Evolutionary conservation across 495 filamentous ascomycete genomes (phyloP).

Genomic region (Aspergillus steynii): DNA sequence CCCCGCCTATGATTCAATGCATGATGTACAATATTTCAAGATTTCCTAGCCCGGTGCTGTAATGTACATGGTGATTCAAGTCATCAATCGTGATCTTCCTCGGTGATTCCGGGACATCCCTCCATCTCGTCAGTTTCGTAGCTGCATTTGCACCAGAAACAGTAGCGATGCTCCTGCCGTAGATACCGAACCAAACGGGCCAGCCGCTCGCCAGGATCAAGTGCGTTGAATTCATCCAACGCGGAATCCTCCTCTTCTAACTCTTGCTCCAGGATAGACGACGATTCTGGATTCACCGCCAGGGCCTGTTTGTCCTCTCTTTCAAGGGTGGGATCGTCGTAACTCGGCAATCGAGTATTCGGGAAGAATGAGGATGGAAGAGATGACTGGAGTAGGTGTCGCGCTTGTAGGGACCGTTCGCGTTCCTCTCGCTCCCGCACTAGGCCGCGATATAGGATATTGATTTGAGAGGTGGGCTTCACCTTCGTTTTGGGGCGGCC

Average conservation of each 20-base stretch:
- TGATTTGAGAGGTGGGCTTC: slow-evolving; percentile 60
- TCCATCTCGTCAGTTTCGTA: slow-evolving; percentile 74
- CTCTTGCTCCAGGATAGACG: slow-evolving; percentile 59
- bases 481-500: slow-evolving; percentile 28
- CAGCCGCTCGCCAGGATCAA: slow-evolving; percentile 64
- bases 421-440: slow-evolving; percentile 66
- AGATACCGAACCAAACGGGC: slow-evolving; percentile 65
- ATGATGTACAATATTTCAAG: not conserved
- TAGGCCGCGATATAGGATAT: slow-evolving; percentile 77
- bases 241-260: slow-evolving; percentile 82
- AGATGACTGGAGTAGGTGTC: slow-evolving; percentile 69
- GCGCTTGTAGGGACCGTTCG: slow-evolving; percentile 67
- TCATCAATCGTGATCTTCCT: slow-evolving; percentile 85
- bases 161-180: slow-evolving; percentile 73
- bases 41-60: not conserved
- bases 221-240: slow-evolving; percentile 77
- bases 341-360: slow-evolving; percentile 49
- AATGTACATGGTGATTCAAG: not conserved
- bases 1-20: not conserved
- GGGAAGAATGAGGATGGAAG: slow-evolving; percentile 49
- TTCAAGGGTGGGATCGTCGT: slow-evolving; percentile 55
- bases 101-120: slow-evolving; percentile 84
- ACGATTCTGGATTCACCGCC: slow-evolving; percentile 41
- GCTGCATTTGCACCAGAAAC: slow-evolving; percentile 92
- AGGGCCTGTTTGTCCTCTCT: slow-evolving; percentile 56